phyloP scores from a whole-genome alignment of 495 filamentous ascomycete species.

The Penicillium coffeae region DNA sequence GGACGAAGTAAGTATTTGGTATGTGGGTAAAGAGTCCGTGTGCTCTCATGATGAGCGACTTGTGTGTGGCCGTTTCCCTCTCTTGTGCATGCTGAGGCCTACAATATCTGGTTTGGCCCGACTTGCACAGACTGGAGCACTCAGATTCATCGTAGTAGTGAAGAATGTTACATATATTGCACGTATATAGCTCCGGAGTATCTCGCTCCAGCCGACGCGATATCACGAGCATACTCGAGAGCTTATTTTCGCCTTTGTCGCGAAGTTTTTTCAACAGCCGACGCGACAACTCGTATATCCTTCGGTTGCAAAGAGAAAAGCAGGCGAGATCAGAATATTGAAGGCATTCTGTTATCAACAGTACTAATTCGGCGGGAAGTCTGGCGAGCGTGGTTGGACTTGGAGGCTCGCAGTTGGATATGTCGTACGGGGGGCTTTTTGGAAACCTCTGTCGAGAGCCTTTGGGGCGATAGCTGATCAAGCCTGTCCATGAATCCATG shows the following conservation, averaged over 20 bases:
- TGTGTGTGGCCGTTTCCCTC: not conserved
- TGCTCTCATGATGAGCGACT: not conserved
- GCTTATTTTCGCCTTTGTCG: too few relatives aligned
- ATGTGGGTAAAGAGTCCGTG: not conserved
- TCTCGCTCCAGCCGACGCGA: not conserved
- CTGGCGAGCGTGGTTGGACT: constrained; percentile 4
- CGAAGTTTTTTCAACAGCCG: not conserved
- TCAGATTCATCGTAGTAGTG: constrained; percentile 2
- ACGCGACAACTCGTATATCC: not conserved
- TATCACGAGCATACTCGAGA: not conserved
- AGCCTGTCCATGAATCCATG: too few relatives aligned
- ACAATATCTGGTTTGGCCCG: too few relatives aligned
- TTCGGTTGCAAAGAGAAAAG: constrained; percentile 1
- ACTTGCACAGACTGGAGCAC: not conserved
- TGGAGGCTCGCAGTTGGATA: too few relatives aligned
- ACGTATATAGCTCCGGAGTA: not conserved
- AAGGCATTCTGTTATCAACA: not conserved
- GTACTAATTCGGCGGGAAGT: not conserved
- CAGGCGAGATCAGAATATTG: not conserved
- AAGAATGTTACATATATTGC: not conserved
- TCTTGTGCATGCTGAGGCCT: too few relatives aligned
- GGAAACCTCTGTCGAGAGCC: too few relatives aligned
- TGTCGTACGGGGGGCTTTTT: too few relatives aligned
- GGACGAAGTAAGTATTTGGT: not conserved
- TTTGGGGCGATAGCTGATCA: too few relatives aligned